Evolutionary conservation across 495 filamentous ascomycete species (phyloP).

Genomic region (Podospora sp.): DNA sequence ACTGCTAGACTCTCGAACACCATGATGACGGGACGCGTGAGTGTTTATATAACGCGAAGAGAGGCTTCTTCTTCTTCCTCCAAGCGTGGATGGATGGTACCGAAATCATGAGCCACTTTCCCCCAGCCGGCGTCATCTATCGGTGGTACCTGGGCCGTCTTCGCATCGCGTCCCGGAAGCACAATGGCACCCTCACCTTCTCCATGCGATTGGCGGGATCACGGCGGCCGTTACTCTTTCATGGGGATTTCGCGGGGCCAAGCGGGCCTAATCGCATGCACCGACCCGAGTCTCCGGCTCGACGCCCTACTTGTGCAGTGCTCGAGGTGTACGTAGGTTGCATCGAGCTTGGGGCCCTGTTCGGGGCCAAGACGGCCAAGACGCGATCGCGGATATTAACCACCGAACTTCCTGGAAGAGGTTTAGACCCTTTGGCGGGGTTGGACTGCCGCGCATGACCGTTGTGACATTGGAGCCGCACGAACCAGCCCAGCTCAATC

Average conservation of each 20-base stretch:
- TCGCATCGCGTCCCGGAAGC: not conserved
- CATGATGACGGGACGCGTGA: not conserved
- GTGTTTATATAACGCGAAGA: not conserved
- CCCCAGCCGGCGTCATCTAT: not conserved
- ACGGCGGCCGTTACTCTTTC: not conserved
- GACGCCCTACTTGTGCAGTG: too few species aligned
- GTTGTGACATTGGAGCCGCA: not conserved
- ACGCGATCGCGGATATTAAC: constrained; percentile 14
- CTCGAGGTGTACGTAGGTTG: not conserved
- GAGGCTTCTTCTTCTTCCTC: too few species aligned
- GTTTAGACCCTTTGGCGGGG: not conserved
- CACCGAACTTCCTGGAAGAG: constrained; percentile 8
- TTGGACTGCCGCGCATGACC: not conserved
- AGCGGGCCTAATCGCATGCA: not conserved
- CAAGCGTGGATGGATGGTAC: too few species aligned
- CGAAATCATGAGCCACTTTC: not conserved
- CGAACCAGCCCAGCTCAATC: not conserved
- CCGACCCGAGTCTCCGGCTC: constrained; percentile 16
- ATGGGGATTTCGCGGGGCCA: not conserved
- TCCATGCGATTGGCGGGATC: constrained; percentile 15
- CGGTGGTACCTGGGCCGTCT: not conserved
- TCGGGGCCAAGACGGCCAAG: constrained; percentile 15
- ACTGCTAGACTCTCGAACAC: not conserved
- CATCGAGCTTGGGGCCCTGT: not conserved
- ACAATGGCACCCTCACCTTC: not conserved